phyloP scores from a whole-genome alignment of 176 grass and related monocot species.

The Lolium rigidum region DNA sequence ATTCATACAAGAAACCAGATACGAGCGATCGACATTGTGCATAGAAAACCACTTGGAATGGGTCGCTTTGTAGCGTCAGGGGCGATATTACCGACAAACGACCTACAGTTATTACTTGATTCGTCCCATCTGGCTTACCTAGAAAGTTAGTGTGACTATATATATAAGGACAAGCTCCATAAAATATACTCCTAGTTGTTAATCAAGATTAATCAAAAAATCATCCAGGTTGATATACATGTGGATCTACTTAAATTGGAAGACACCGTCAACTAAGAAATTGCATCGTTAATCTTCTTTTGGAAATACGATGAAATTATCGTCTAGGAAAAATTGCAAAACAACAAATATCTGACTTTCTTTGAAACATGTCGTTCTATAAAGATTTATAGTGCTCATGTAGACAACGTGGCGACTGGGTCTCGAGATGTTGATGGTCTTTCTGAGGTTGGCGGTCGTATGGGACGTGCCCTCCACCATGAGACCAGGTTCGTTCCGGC shows the following conservation, averaged over 20 bases:
- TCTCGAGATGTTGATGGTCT: no score
- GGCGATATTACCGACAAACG: not conserved
- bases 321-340: no score
- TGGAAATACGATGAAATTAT: no score
- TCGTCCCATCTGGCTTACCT: not conserved
- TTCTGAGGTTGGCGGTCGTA: no score
- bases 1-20: not conserved
- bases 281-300: not conserved
- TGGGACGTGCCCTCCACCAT: no score
- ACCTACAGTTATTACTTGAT: not conserved
- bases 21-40: not conserved
- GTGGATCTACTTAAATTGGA: not conserved
- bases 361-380: not conserved
- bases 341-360: no score
- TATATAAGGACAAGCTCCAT: not conserved
- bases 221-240: not conserved
- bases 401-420: no score
- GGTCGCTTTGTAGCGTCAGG: not conserved
- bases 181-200: not conserved
- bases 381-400: not conserved
- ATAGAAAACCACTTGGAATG: not conserved
- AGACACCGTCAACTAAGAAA: not conserved
- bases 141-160: not conserved
- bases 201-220: not conserved
- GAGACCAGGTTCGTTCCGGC: no score